phyloP scores from a whole-genome alignment of 2,329 filamentous ascomycete genomes.

The Penicillium sp. region DNA sequence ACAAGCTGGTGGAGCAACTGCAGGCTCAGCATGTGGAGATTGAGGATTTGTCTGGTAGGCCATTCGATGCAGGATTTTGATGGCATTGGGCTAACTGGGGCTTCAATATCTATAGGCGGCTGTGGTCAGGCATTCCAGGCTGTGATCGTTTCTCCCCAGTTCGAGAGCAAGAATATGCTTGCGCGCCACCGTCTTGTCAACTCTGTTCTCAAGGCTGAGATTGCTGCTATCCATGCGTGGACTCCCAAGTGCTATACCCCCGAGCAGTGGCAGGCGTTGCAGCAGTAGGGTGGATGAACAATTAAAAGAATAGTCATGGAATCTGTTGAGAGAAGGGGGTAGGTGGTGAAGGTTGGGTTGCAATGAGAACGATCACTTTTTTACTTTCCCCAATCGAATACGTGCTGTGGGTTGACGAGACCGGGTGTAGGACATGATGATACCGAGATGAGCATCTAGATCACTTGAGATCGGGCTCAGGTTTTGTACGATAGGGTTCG shows the following conservation, averaged over 20 bases:
- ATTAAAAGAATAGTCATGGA: not conserved
- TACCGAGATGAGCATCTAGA: not conserved
- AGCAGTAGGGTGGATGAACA: constrained; percentile 29
- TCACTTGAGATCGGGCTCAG: not conserved
- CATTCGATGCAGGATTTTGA: too few relatives aligned
- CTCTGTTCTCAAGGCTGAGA: constrained; percentile 74
- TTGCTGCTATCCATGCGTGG: constrained; percentile 89
- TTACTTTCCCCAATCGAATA: not conserved
- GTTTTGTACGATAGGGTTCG: constrained; percentile 15
- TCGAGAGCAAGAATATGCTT: constrained; percentile 67
- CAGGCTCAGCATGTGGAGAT: constrained; percentile 77
- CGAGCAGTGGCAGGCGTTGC: constrained; percentile 75
- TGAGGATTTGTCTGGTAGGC: constrained; percentile 82
- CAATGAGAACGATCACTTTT: not conserved
- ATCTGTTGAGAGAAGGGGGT: not conserved
- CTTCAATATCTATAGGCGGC: constrained; percentile 49
- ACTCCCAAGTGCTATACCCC: constrained; percentile 90
- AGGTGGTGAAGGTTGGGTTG: not conserved
- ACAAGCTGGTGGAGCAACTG: constrained; percentile 64
- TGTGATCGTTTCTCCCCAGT: constrained; percentile 64
- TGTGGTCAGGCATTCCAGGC: constrained; percentile 68
- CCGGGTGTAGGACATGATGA: not conserved
- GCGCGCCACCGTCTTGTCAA: constrained; percentile 86
- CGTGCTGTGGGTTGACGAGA: not conserved
- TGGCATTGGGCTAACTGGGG: not conserved